Conservation (phyloP, 1,284 basidiomycete genomes). For the Ceratobasidium sp. region DNA sequence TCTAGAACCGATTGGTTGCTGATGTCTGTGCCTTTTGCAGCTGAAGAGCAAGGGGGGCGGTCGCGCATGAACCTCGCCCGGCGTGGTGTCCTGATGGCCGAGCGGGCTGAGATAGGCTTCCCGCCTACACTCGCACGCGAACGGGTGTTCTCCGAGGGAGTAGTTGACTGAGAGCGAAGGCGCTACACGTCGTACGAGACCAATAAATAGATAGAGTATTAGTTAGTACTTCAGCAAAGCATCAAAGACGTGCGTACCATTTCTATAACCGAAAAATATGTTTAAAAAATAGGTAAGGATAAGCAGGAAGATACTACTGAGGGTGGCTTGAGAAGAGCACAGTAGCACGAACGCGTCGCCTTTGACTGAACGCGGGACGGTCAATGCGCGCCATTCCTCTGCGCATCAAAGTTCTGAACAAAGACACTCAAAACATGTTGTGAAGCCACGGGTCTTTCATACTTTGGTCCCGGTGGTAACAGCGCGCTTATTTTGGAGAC, state of each 20-base stretch:
- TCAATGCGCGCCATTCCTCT: background rate
- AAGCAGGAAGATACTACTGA: too few relatives aligned
- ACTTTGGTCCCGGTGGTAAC: background rate
- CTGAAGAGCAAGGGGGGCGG: background rate
- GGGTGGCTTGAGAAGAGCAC: too few relatives aligned
- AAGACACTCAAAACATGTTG: background rate
- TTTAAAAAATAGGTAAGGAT: too few relatives aligned
- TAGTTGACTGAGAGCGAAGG: slow-evolving; percentile 3
- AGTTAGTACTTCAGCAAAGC: too few relatives aligned
- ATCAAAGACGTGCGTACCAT: too few relatives aligned
- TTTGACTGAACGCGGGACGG: background rate
- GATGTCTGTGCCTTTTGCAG: background rate
- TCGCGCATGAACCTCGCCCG: background rate
- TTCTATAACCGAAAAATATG: too few relatives aligned
- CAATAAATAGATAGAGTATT: too few relatives aligned
- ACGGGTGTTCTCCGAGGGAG: slow-evolving; percentile 20
- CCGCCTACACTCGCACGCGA: background rate
- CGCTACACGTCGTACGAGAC: background rate
- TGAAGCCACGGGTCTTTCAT: too few relatives aligned
- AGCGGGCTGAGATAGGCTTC: background rate
- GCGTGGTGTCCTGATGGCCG: background rate
- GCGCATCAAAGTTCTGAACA: background rate
- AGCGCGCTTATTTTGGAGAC: slow-evolving; percentile 1
- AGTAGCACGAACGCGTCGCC: too few relatives aligned
- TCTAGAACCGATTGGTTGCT: background rate